Percentiles rank a stretch among this genome's conserved stretches.
Evolutionary conservation across 1,284 basidiomycete species (phyloP).

Genomic region (Macrocystidia cucumis): DNA sequence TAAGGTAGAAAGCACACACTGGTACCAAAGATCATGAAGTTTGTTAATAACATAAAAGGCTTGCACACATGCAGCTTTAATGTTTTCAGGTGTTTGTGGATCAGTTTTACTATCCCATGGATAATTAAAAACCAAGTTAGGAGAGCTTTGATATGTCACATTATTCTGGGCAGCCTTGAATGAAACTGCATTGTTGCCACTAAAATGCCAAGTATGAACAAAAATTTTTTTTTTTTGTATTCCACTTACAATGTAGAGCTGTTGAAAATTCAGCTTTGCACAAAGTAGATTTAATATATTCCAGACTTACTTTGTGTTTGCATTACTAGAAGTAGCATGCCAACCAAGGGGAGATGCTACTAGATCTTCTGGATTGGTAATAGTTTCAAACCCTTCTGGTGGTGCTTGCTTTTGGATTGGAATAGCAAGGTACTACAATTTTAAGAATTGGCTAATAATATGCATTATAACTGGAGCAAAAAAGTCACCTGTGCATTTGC

Average conservation of each 20-base stretch:
- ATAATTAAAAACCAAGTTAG: constrained; percentile 8
- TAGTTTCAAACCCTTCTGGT: constrained; percentile 24
- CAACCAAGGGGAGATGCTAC: constrained; percentile 12
- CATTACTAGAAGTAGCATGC: constrained; percentile 4
- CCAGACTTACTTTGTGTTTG: not conserved
- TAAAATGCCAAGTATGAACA: not conserved
- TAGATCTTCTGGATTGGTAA: constrained; percentile 25
- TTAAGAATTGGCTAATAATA: too few relatives aligned
- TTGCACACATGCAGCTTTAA: constrained; percentile 1
- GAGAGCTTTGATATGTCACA: constrained; percentile 5
- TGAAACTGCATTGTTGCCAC: constrained; percentile 10
- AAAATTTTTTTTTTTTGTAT: not conserved
- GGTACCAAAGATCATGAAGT: constrained; percentile 9
- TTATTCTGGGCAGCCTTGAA: constrained; percentile 5
- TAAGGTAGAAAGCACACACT: constrained; percentile 19
- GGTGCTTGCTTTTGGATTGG: constrained; percentile 27
- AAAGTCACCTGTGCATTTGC: constrained; percentile 20
- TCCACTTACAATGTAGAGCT: not conserved
- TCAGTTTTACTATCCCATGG: not conserved
- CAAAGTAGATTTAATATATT: not conserved
- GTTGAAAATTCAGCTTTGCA: not conserved
- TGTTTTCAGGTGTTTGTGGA: constrained; percentile 4
- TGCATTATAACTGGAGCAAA: not conserved
- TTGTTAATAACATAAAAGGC: too few relatives aligned
- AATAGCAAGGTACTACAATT: constrained; percentile 28